These are phyloP conservation scores for Cladobotryum mycophilum DNA, from an alignment of 2,329 filamentous ascomycete species.

Conservation along the genomic window DNA sequence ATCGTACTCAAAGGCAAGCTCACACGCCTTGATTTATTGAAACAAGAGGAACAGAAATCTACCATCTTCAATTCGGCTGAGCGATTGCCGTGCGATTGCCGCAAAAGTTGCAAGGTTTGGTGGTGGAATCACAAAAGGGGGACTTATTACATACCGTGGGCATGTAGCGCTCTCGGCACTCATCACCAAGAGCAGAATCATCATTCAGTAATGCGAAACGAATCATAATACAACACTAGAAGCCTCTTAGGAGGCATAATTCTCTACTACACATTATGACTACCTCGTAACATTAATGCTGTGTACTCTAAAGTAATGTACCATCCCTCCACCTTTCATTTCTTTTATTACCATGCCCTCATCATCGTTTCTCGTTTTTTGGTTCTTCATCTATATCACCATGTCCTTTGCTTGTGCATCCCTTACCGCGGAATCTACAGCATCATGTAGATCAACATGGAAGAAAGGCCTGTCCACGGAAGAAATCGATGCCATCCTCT, in stretches of 20 bases:
- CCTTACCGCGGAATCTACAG: conserved; percentile 31
- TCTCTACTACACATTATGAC: not conserved
- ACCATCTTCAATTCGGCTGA: too few species aligned
- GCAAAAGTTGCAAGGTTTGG: too few species aligned
- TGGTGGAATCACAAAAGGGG: too few species aligned
- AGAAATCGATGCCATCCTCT: conserved; percentile 24
- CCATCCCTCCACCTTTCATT: not conserved
- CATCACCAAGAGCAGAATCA: not conserved
- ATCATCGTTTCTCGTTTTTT: too few species aligned
- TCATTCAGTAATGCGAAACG: too few species aligned
- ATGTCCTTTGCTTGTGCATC: conserved; percentile 21
- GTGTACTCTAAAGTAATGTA: not conserved
- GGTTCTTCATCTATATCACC: not conserved
- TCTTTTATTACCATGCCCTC: too few species aligned
- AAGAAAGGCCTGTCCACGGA: conserved; percentile 42
- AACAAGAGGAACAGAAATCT: too few species aligned
- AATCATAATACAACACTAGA: not conserved
- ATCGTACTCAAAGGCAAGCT: too few species aligned
- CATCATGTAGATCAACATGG: conserved; percentile 39
- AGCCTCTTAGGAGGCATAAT: not conserved
- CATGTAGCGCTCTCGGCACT: not conserved
- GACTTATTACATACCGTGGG: too few species aligned
- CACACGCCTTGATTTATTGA: too few species aligned
- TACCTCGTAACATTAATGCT: not conserved
- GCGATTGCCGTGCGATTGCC: too few species aligned